These are phyloP conservation scores for Pichia exigua DNA, from an alignment of 805 yeast genomes.

Conservation along the genomic window DNA sequence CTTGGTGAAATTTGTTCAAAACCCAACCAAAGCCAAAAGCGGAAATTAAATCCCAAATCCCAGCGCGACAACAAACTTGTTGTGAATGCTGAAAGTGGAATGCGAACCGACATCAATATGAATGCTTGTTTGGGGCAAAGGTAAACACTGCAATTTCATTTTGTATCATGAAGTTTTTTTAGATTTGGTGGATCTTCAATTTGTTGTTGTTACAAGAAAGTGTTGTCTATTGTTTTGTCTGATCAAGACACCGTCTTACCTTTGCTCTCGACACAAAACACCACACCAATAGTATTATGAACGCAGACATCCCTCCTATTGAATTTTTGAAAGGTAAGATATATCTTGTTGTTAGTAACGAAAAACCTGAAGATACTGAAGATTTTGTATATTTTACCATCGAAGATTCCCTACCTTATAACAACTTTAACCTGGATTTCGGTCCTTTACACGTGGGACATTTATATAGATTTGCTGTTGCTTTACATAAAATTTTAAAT, in stretches of 20 bases:
- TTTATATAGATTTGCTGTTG: slow-evolving; percentile 89
- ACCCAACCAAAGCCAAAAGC: neutral
- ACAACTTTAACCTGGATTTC: slow-evolving; percentile 92
- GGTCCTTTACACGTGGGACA: slow-evolving; percentile 95
- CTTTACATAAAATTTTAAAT: slow-evolving; percentile 83
- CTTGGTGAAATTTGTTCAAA: neutral
- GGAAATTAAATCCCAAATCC: neutral
- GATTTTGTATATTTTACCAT: slow-evolving; percentile 81
- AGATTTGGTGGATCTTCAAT: neutral
- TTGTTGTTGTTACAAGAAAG: neutral
- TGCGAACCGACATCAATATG: neutral
- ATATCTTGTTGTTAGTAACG: slow-evolving; percentile 84
- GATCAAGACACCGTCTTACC: neutral
- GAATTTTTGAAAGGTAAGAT: slow-evolving; percentile 51
- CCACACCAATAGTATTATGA: neutral
- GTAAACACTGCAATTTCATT: neutral
- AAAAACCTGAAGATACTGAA: slow-evolving; percentile 66
- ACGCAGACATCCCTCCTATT: slow-evolving; percentile 20
- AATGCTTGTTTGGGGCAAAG: slow-evolving; percentile 1
- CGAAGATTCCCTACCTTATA: slow-evolving; percentile 86
- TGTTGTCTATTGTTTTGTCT: neutral
- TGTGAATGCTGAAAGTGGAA: neutral
- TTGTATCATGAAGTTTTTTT: neutral
- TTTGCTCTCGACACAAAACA: neutral
- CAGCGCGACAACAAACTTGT: neutral